Percentiles rank a stretch among this genome's conserved stretches.
These are phyloP conservation scores for Eucalyptus camaldulensis DNA, from an alignment of 345 rosid genomes.

Conservation along the genomic window DNA sequence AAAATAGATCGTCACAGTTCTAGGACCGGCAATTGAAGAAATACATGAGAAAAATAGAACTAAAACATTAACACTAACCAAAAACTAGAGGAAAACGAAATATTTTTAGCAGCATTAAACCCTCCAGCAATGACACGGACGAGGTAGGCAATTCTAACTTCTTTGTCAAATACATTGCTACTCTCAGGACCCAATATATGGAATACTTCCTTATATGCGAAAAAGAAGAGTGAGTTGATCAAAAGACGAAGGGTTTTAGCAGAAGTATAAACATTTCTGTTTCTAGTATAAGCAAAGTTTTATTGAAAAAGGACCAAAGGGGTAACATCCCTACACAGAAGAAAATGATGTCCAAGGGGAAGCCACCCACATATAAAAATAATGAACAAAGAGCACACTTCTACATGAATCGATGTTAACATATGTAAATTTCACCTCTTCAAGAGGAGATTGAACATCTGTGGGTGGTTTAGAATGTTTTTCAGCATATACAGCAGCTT, in stretches of 20 bases:
- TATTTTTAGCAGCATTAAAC: neutral
- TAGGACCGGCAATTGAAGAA: neutral
- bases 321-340: neutral
- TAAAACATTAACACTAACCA: neutral
- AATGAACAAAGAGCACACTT: neutral
- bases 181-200: neutral
- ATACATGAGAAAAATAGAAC: neutral
- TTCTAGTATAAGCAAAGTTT: neutral
- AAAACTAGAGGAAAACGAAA: neutral
- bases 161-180: neutral
- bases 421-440: slow-evolving; percentile 40
- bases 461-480: slow-evolving; percentile 61
- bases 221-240: neutral
- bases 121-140: neutral
- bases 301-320: neutral
- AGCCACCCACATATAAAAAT: neutral
- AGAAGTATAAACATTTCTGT: neutral
- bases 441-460: slow-evolving; percentile 60
- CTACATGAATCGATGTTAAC: neutral
- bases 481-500: slow-evolving; percentile 75
- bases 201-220: neutral
- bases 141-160: neutral
- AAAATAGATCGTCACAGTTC: neutral
- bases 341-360: neutral
- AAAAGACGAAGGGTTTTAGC: neutral